These are phyloP conservation scores for Pseudocercospora musae DNA, from an alignment of 2,329 filamentous ascomycete genomes.

Conservation along the genomic window DNA sequence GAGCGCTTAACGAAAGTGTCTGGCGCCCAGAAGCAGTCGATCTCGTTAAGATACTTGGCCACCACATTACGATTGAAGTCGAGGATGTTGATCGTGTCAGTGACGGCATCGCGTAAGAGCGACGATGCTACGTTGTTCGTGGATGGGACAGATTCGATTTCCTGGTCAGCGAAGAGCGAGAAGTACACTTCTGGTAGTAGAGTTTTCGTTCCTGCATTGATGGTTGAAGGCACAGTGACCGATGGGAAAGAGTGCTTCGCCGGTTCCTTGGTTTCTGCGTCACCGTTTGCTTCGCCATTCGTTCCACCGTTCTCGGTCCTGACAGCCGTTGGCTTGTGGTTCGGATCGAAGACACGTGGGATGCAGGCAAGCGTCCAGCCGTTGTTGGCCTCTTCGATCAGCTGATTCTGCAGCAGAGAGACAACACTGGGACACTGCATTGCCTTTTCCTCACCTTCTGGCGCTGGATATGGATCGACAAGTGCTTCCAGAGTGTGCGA, in stretches of 20 bases:
- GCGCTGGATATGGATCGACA: slow-evolving; percentile 72
- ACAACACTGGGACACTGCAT: slow-evolving; percentile 69
- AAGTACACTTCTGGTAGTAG: slow-evolving; percentile 92
- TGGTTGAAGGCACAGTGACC: slow-evolving; percentile 70
- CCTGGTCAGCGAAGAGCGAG: slow-evolving; percentile 85
- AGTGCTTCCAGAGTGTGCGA: slow-evolving; percentile 79
- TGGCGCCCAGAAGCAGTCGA: slow-evolving; percentile 90
- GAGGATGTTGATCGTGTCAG: slow-evolving; percentile 90
- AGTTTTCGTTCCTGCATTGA: slow-evolving; percentile 69
- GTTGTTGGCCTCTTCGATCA: slow-evolving; percentile 70
- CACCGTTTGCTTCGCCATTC: slow-evolving; percentile 62
- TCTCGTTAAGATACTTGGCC: slow-evolving; percentile 85
- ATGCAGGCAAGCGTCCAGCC: slow-evolving; percentile 71
- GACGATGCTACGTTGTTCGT: slow-evolving; percentile 73
- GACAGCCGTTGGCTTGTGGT: slow-evolving; percentile 17
- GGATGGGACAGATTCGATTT: slow-evolving; percentile 77
- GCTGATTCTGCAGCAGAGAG: slow-evolving; percentile 77
- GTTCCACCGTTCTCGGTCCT: slow-evolving; percentile 32
- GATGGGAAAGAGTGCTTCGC: slow-evolving; percentile 72
- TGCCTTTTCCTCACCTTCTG: slow-evolving; percentile 60
- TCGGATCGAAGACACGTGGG: slow-evolving; percentile 53
- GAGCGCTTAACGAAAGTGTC: slow-evolving; percentile 91
- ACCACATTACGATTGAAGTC: slow-evolving; percentile 87
- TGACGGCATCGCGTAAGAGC: slow-evolving; percentile 77
- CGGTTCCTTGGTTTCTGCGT: slow-evolving; percentile 49